Base-by-base conservation (phyloP, 2,329 filamentous ascomycete genomes). In the Pseudogymnoascus sp. region DNA sequence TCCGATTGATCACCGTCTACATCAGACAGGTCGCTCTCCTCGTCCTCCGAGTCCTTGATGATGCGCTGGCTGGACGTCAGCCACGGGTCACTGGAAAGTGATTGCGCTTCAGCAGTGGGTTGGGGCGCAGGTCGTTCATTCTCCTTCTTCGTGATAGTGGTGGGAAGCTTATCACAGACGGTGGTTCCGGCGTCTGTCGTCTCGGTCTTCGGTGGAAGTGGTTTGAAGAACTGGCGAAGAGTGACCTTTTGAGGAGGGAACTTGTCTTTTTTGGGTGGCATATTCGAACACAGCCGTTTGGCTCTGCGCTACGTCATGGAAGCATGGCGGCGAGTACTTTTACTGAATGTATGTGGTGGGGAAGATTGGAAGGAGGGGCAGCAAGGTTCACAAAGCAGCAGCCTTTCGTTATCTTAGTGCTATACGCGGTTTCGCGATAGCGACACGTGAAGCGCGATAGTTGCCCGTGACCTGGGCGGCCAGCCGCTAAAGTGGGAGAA, bases 171-270 rank as follows among this genome's bases (percentile, higher is more conserved):
- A 33, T 56, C 29, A 7, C n/a, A 33, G 50, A 33, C 29, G 13
- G 1, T 56, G 26, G 5, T 33, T 14, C 4, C 13, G 29, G 50
- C 29, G 10, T 56, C 29, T 21, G 33, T 33, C 16, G 50, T 33
- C 16, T 33, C 29, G 19, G 8, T 88, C 87, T 70, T 93, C 90
- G 0, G 90, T 92, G 62, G 84, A 86, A 53, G 80, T 81, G 42
- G 93, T 88, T 63, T 87, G 76, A 84, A 77, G 64, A 79, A 76
- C 59, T 31, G 61, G 29, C 10, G 44, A 62, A 75, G 67, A 7
- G 60, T 66, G 29, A 7, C 16, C 29, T 56, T 56, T 14, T 56
- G 50, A 13, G 50, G 50, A 21, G 50, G 50, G 10, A 33, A 33
- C 16, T 56, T 33, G 29, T 33, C 50, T 56, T 56, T 56, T 56